These are phyloP conservation scores for Erysimum cheiri DNA, from an alignment of 441 rosid species.

Conservation along the genomic window DNA sequence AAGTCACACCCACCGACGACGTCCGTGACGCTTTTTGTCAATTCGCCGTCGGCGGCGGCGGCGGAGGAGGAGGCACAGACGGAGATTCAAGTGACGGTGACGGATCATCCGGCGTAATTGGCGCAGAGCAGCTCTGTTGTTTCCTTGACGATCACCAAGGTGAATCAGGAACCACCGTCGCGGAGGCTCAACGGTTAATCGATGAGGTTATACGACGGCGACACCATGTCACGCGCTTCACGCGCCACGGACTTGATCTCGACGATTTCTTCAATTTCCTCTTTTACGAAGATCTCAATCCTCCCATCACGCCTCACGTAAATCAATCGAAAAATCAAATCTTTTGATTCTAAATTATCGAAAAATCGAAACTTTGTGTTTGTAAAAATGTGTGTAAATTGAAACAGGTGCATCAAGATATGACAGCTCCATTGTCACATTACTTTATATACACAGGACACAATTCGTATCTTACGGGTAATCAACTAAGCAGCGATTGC, in stretches of 20 bases:
- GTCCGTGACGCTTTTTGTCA: constrained; percentile 50
- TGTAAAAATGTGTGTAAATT: not conserved
- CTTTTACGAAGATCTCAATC: constrained; percentile 59
- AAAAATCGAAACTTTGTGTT: constrained; percentile 13
- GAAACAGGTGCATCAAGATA: constrained; percentile 72
- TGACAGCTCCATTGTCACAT: constrained; percentile 73
- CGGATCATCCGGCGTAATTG: constrained; percentile 41
- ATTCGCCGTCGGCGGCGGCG: constrained; percentile 36
- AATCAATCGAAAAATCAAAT: not conserved
- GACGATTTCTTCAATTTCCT: constrained; percentile 65
- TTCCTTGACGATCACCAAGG: constrained; percentile 59
- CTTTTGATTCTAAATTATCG: not conserved
- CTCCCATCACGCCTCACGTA: constrained; percentile 54
- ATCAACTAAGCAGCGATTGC: constrained; percentile 77
- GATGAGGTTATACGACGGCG: constrained; percentile 50
- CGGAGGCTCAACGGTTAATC: constrained; percentile 54
- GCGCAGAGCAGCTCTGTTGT: constrained; percentile 48
- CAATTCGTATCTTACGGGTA: constrained; percentile 77
- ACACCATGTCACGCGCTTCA: constrained; percentile 47
- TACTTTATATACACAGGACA: constrained; percentile 80
- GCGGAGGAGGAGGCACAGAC: constrained; percentile 31
- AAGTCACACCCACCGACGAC: constrained; percentile 62
- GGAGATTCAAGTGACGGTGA: constrained; percentile 42
- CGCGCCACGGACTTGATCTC: constrained; percentile 49
- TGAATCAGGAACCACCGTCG: constrained; percentile 39